phyloP scores from a whole-genome alignment of 352 stramenopile species.

The Pythium biforme region DNA sequence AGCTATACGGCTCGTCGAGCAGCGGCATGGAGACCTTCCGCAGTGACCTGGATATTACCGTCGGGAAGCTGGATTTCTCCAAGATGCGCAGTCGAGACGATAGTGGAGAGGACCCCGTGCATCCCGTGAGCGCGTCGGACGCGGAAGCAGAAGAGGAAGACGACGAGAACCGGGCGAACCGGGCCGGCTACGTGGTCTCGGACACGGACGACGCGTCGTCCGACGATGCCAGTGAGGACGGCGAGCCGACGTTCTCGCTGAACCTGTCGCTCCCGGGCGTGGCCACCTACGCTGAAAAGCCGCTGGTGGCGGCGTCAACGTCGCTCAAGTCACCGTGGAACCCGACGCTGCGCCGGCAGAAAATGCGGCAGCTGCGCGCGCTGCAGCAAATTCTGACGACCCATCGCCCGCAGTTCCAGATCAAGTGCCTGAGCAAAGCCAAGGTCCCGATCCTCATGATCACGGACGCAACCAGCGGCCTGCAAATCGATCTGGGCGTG shows the following conservation, averaged over 20 bases:
- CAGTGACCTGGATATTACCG: conserved; percentile 72
- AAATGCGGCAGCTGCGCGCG: conserved; percentile 50
- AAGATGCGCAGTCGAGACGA: not conserved
- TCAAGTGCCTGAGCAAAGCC: conserved; percentile 70
- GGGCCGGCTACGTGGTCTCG: conserved; percentile 3
- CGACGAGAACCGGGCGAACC: not conserved
- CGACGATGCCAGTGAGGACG: conserved; percentile 25
- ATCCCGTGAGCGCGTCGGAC: not conserved
- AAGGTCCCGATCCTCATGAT: conserved; percentile 79
- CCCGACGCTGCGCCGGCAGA: conserved; percentile 51
- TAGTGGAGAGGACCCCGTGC: not conserved
- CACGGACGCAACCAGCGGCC: conserved; percentile 43
- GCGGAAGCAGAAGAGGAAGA: conserved; percentile 11
- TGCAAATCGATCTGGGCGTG: conserved; percentile 63
- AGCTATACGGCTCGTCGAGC: conserved; percentile 72
- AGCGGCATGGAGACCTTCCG: conserved; percentile 72
- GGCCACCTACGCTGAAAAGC: conserved; percentile 1
- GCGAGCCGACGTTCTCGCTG: conserved; percentile 57
- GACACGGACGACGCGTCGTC: conserved; percentile 3
- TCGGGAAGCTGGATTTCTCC: conserved; percentile 43
- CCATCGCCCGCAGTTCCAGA: conserved; percentile 47
- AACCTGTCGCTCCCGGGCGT: conserved; percentile 42
- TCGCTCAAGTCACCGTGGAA: conserved; percentile 70
- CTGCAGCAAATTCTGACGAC: conserved; percentile 52
- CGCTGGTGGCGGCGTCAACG: conserved; percentile 7